phyloP scores from a whole-genome alignment of 2,329 filamentous ascomycete genomes.

The Arthrobotrys pseudoclavata region DNA sequence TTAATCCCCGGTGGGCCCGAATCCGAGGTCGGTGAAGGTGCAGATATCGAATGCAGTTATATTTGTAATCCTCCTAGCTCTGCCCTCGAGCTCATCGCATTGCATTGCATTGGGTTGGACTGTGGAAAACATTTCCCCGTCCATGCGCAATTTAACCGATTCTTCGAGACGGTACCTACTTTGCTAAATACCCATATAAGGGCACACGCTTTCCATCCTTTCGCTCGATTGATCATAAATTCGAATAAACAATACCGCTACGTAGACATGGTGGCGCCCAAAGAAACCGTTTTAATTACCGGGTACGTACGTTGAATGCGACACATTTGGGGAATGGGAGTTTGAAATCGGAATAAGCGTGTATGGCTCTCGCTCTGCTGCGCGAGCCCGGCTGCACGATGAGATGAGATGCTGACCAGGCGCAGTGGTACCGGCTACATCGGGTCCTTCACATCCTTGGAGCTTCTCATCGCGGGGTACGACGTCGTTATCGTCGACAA shows the following conservation, averaged over 20 bases:
- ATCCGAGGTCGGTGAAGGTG: constrained; percentile 3
- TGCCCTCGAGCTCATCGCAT: constrained; percentile 66
- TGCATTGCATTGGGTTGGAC: constrained; percentile 61
- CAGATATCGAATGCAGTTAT: not conserved
- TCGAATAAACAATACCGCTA: not conserved
- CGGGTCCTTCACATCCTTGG: constrained; percentile 93
- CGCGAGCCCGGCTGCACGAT: constrained; percentile 1
- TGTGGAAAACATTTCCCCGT: constrained; percentile 16
- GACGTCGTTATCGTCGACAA: constrained; percentile 97
- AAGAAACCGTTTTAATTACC: constrained; percentile 88
- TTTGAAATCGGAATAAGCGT: not conserved
- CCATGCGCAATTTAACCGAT: constrained; percentile 37
- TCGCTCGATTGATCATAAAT: not conserved
- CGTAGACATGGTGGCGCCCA: constrained; percentile 49
- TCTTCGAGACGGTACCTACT: not conserved
- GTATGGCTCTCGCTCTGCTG: constrained; percentile 4
- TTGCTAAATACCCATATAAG: not conserved
- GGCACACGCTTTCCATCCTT: not conserved
- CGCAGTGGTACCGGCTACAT: constrained; percentile 97
- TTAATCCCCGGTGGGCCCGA: constrained; percentile 59
- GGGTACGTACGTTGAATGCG: constrained; percentile 74
- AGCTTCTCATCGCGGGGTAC: constrained; percentile 93
- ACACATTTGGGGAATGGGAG: not conserved
- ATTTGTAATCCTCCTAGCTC: too few species aligned
- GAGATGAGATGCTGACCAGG: constrained; percentile 61